A percentile compares a stretch with the other conserved stretches of the same genome.
These are phyloP conservation scores for Ophiocordyceps robertsii DNA, from an alignment of 2,329 filamentous ascomycete species.

Conservation along the genomic window DNA sequence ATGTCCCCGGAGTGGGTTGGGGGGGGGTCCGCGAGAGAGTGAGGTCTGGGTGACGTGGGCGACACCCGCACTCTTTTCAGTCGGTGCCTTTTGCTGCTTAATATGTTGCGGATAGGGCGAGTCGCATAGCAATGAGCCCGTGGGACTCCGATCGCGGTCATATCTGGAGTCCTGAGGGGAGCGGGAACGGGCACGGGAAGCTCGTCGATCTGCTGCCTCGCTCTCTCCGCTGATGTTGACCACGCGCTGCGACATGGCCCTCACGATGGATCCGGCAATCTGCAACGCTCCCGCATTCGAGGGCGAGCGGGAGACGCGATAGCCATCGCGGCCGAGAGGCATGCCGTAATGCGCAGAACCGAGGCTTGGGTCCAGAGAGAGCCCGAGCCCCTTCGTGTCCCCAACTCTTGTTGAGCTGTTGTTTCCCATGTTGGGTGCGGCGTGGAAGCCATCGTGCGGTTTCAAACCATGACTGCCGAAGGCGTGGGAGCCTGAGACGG, in stretches of 20 bases:
- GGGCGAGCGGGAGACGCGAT: constrained; percentile 45
- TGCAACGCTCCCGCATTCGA: constrained; percentile 52
- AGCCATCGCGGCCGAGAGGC: constrained; percentile 37
- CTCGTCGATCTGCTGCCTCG: constrained; percentile 63
- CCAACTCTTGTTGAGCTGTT: constrained; percentile 37
- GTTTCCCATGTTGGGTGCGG: constrained; percentile 40
- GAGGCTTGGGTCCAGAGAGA: constrained; percentile 44
- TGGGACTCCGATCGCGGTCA: constrained; percentile 11
- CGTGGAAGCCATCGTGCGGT: constrained; percentile 43
- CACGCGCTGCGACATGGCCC: constrained; percentile 88
- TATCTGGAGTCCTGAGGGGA: constrained; percentile 33
- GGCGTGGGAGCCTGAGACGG: constrained; percentile 36
- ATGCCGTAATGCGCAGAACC: constrained; percentile 39
- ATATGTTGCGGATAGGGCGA: constrained; percentile 38
- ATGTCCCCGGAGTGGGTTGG: constrained; percentile 75
- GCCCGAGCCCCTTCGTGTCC: constrained; percentile 39
- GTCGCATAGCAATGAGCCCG: constrained; percentile 26
- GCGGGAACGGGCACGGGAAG: constrained; percentile 46
- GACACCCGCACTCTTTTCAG: constrained; percentile 28
- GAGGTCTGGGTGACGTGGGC: constrained; percentile 8
- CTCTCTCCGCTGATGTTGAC: constrained; percentile 94
- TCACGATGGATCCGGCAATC: constrained; percentile 61
- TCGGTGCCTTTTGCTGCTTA: constrained; percentile 19
- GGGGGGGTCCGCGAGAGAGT: constrained; percentile 8
- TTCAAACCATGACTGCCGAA: constrained; percentile 26